Evolutionary conservation across 140 eudicot genomes (phyloP).

Genomic region (Erigeron philadelphicus): DNA sequence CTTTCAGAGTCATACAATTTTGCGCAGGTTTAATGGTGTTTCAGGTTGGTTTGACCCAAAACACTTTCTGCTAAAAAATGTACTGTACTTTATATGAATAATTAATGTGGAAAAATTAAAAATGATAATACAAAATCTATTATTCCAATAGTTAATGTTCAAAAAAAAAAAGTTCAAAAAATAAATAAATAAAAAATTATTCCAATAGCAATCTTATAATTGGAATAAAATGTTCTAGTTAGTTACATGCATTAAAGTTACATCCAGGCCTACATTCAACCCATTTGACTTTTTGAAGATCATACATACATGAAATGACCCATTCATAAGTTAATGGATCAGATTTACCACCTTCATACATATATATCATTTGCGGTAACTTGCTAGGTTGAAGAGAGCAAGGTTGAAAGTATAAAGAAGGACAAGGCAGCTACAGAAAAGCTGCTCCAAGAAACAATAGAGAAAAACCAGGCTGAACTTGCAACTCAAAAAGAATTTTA

Average conservation of each 20-base stretch:
- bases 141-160: background rate
- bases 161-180: too few relatives aligned
- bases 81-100: too few relatives aligned
- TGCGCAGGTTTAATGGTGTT: background rate
- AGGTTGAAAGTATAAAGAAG: conserved; percentile 76
- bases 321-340: background rate
- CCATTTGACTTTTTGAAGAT: background rate
- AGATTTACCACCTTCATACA: background rate
- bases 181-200: too few relatives aligned
- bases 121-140: background rate
- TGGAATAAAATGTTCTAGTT: background rate
- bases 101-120: too few relatives aligned
- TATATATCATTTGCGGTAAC: conserved; percentile 12
- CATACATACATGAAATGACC: background rate
- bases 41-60: background rate
- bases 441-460: conserved; percentile 90
- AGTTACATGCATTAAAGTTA: background rate
- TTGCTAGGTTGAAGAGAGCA: conserved; percentile 81
- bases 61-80: background rate
- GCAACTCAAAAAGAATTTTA: conserved; percentile 81
- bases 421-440: conserved; percentile 87
- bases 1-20: background rate
- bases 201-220: background rate
- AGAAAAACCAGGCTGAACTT: conserved; percentile 77
- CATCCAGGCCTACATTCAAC: background rate